These are phyloP conservation scores for Spiraea crenata DNA, from an alignment of 331 rosid species.

Conservation along the genomic window DNA sequence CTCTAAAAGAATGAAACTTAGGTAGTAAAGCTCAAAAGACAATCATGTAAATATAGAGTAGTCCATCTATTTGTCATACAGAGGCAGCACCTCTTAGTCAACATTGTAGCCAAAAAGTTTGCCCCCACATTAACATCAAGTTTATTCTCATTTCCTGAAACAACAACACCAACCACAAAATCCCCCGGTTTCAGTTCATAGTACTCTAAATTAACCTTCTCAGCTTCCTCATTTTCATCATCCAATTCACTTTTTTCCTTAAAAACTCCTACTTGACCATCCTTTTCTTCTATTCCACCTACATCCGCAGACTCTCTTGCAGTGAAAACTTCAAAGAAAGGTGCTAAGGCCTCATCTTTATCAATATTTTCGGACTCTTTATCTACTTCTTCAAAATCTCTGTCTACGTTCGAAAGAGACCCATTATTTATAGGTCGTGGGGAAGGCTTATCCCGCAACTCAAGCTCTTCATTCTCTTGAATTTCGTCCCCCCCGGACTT, in stretches of 20 bases:
- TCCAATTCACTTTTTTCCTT: conserved; percentile 36
- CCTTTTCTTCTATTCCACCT: conserved; percentile 40
- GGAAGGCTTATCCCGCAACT: conserved; percentile 63
- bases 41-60: no score
- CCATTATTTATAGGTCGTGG: conserved; percentile 35
- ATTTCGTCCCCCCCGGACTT: conserved; percentile 28
- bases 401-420: conserved; percentile 36
- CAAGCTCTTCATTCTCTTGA: conserved; percentile 56
- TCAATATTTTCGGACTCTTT: conserved; percentile 32
- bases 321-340: conserved; percentile 74
- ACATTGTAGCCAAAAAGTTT: conserved; percentile 77
- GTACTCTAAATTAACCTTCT: conserved; percentile 60
- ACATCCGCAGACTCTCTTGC: conserved; percentile 38
- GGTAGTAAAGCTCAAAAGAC: no score
- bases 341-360: conserved; percentile 57
- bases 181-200: conserved; percentile 89
- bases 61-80: conserved; percentile 77
- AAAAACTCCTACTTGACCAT: conserved; percentile 29
- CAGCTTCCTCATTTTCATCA: conserved; percentile 35
- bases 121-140: conserved; percentile 84
- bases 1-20: background rate
- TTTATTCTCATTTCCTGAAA: conserved; percentile 79
- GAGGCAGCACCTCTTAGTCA: conserved; percentile 89
- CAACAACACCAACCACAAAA: conserved; percentile 80
- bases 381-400: conserved; percentile 33